Base-by-base conservation (phyloP, 371 early-diverging fungal species). In the Mucor racemosus region DNA sequence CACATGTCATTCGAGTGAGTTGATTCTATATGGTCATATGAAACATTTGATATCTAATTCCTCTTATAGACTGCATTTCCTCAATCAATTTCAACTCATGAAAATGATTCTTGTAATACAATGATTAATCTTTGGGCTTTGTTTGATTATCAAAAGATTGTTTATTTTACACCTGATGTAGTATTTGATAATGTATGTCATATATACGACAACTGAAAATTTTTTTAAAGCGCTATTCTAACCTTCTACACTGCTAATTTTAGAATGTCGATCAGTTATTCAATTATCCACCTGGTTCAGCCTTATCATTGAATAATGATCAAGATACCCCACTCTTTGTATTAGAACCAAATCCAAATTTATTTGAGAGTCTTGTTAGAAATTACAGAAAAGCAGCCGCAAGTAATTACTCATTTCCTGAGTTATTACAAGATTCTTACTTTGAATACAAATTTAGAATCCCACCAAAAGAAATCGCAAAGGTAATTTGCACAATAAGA, bases 231-330 rank as follows among this genome's bases (percentile, higher is more conserved):
- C 40, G 62, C 44, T 58, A 44, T 66, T 26, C 33, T 13, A 17
- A 42, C 31, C 40, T 31, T 53, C 21, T 40, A 48, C 38, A 21
- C 50, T 57, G 17, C 13, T 53, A 26, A 41, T 38, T 19, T 44
- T 53, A 76, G 76, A 64, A 76, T 31, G 69, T 74, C 46, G 76
- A 74, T 71, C 71, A 68, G 38, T 64, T 73, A 10, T 69, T 71
- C 50, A 36, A 60, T 14, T 61, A 62, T 26, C 61, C 65, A 5
- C 58, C 57, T 15, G 66, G 68, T 39, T 54, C 74, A 6, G 64
- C 66, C 38, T 10, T 66, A 7, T n/a, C 38, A n/a, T 21, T 53
- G 31, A 48, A 57, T 21, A 35, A 58, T 10, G 46, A 68, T 11
- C 36, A 33, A 41, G 7, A 33, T 11, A 40, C 62, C 36, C 40